Percentiles rank a stretch among this genome's conserved stretches.
Evolutionary conservation across 2,329 filamentous ascomycete species (phyloP).

Genomic region (Escovopsis sp.): DNA sequence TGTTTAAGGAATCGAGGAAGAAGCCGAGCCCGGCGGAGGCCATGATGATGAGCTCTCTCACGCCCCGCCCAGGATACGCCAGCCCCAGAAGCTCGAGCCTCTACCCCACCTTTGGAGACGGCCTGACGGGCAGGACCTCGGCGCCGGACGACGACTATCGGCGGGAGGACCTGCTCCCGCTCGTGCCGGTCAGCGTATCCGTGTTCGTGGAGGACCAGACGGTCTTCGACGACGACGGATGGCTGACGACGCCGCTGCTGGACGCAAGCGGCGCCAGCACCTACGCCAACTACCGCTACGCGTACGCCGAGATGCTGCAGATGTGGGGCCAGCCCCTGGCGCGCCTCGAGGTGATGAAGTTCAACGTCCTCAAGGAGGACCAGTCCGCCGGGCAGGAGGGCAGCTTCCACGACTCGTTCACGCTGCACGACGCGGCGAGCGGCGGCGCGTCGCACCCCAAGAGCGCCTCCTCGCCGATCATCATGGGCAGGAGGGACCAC

Average conservation of each 20-base stretch:
- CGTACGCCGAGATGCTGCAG: constrained; percentile 55
- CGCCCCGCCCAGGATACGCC: constrained; percentile 32
- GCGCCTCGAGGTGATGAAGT: constrained; percentile 54
- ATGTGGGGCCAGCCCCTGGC: constrained; percentile 50
- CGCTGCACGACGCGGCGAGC: constrained; percentile 24
- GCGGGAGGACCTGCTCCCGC: constrained; percentile 29
- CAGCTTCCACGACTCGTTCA: constrained; percentile 22
- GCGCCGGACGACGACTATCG: constrained; percentile 42
- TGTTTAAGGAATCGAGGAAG: constrained; percentile 27
- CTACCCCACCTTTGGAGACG: constrained; percentile 17
- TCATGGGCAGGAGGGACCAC: constrained; percentile 42
- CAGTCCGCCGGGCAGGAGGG: constrained; percentile 15
- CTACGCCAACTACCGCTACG: constrained; percentile 47
- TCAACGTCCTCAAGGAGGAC: constrained; percentile 44
- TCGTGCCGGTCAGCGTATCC: constrained; percentile 36
- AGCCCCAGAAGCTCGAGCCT: constrained; percentile 30
- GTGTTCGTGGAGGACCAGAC: constrained; percentile 45
- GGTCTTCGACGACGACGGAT: constrained; percentile 56
- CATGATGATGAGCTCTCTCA: constrained; percentile 39
- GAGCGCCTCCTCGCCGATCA: constrained; percentile 33
- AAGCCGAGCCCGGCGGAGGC: constrained; percentile 48
- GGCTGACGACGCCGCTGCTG: constrained; percentile 44
- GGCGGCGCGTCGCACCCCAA: constrained; percentile 18
- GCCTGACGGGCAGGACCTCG: constrained; percentile 30
- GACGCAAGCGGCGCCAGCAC: constrained; percentile 32